Evolutionary conservation across 148 eudicot species (phyloP), one percentile per base, ranked within the genome.

Genomic region (Cornus florida): DNA sequence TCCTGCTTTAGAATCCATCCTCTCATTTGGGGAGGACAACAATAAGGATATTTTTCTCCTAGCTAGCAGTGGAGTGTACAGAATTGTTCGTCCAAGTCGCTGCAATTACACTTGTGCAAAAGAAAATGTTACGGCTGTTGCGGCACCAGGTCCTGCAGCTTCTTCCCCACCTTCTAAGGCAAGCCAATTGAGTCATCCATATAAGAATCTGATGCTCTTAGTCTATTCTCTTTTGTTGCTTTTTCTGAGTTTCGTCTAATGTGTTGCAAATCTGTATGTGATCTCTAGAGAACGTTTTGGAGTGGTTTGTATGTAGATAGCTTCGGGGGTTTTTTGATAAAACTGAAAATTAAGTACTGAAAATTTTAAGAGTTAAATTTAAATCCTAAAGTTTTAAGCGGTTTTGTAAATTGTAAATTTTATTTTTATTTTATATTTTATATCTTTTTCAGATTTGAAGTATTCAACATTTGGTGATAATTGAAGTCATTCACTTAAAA

Each of bases 1-100:
- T 79, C 92, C 92, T 28, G 78, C 94, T 70, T 83, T 94, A 28
- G 93, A 91, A 31, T 92, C 88, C 87, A 74, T 94, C 32, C 86
- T 89, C 79, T 92, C 98, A 56, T 94, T 86, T n/a, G 98, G 92
- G 28, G 91, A 94, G 83, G 98, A 94, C 78, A 85, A 91, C 60
- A 86, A 76, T 56, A 89, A 90, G 73, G 92, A 94, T 74, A 79
- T 87, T 41, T 94, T 77, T 79, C 23, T 94, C 67, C 74, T 94
- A 22, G 80, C 95, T 39, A 88, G 92, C 80, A 91, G 87, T 70
- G 98, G 98, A 1, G 95, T 94, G 60, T 92, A 92, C 82, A 83
- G 98, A 80, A 70, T 90, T 4, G 94, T 84, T 62, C 89, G 83
- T 62, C 94, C 97, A 1, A 94, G 92, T 62, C 90, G 91, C 62